Conservation (phyloP, 495 filamentous ascomycete species). For the Cercophora scortea region DNA sequence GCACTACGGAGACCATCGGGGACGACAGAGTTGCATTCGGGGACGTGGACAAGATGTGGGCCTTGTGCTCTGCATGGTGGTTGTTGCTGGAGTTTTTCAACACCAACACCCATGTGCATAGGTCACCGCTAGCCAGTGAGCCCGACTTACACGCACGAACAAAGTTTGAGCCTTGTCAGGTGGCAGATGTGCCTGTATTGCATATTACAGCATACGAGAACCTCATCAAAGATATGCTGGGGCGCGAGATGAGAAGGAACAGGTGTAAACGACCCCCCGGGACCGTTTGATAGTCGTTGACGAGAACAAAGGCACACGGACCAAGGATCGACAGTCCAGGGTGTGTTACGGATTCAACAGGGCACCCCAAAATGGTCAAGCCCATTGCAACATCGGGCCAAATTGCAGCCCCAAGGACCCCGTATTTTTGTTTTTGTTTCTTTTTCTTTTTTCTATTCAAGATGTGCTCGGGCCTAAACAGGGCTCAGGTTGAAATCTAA, state of each 20-base stretch:
- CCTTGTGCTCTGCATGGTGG: background rate
- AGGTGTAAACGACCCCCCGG: background rate
- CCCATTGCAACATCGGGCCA: conserved; percentile 1
- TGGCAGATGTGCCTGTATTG: no score
- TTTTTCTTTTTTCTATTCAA: background rate
- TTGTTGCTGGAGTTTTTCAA: background rate
- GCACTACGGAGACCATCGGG: conserved; percentile 1
- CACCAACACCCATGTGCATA: no score
- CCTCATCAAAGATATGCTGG: conserved; percentile 12
- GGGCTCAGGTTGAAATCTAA: no score
- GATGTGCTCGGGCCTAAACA: no score
- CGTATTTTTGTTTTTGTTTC: background rate
- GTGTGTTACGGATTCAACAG: conserved; percentile 25
- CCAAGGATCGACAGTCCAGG: conserved; percentile 21
- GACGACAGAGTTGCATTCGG: conserved; percentile 9
- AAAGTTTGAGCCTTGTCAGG: no score
- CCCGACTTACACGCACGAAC: no score
- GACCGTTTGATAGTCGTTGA: background rate
- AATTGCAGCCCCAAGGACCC: background rate
- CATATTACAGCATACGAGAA: conserved; percentile 12
- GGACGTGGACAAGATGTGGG: conserved; percentile 1
- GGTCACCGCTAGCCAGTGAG: no score
- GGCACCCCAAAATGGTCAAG: conserved; percentile 7
- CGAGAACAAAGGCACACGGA: conserved; percentile 6
- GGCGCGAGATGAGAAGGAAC: conserved; percentile 20